These are phyloP conservation scores for Peltaster fructicola DNA, from an alignment of 2,329 filamentous ascomycete species.

Conservation along the genomic window DNA sequence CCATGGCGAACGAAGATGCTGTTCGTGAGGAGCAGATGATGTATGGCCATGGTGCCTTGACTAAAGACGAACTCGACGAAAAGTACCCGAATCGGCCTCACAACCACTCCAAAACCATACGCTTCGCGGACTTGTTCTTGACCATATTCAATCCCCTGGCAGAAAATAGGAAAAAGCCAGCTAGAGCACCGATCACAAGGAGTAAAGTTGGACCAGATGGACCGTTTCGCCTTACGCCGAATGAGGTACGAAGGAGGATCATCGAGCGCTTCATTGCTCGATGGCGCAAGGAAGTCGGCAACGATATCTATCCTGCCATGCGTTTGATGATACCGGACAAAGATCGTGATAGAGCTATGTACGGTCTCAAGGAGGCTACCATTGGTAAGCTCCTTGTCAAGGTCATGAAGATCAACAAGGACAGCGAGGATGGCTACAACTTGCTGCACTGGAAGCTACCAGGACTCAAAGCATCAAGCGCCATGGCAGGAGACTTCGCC, in stretches of 20 bases:
- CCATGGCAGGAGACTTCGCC: conserved; percentile 78
- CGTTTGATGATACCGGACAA: conserved; percentile 84
- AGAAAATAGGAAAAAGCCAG: conserved; percentile 58
- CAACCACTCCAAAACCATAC: conserved; percentile 62
- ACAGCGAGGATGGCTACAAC: conserved; percentile 73
- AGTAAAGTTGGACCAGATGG: conserved; percentile 37
- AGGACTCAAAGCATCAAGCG: conserved; percentile 42
- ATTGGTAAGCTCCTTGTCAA: conserved; percentile 86
- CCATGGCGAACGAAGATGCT: conserved; percentile 22
- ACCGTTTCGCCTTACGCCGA: conserved; percentile 28
- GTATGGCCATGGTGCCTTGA: conserved; percentile 28
- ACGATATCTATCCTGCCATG: conserved; percentile 86
- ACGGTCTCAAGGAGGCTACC: conserved; percentile 80
- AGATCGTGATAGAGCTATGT: conserved; percentile 80
- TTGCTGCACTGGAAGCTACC: conserved; percentile 87
- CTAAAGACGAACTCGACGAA: conserved; percentile 31
- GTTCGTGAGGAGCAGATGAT: conserved; percentile 30
- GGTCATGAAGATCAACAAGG: conserved; percentile 77
- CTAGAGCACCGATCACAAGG: conserved; percentile 35
- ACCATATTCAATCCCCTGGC: conserved; percentile 65
- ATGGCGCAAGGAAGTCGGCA: conserved; percentile 77
- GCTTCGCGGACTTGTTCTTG: conserved; percentile 63
- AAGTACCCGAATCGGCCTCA: conserved; percentile 64
- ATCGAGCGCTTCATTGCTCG: conserved; percentile 71
- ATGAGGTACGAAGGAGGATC: conserved; percentile 63